Conservation (phyloP, 2,329 filamentous ascomycete genomes). For the Phialophora tarda region DNA sequence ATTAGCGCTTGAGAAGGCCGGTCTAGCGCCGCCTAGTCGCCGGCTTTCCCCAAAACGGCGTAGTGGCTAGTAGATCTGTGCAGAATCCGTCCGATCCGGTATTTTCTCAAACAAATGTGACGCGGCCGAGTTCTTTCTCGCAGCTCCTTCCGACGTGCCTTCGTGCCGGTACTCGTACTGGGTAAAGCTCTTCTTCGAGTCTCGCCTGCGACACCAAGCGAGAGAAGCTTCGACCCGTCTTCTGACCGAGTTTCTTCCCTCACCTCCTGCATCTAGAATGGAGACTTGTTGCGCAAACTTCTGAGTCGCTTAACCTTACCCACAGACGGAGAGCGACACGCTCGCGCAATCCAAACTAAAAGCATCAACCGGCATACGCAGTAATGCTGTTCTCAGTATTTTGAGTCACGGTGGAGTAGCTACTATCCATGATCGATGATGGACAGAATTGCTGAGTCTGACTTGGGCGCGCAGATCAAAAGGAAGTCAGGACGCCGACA, state of each 20-base stretch:
- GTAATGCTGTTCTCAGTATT: not conserved
- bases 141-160: not conserved
- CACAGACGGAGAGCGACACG: not conserved
- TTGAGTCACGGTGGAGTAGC: not conserved
- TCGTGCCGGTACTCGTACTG: not conserved
- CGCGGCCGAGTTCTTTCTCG: not conserved
- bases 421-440: not conserved
- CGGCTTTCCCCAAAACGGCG: not conserved
- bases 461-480: constrained; percentile 1
- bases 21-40: not conserved
- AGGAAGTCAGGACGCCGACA: not conserved
- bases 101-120: not conserved
- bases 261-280: constrained; percentile 4
- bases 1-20: not conserved
- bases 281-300: constrained; percentile 8
- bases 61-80: not conserved
- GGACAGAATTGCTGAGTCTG: not conserved
- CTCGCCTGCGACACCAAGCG: constrained; percentile 7
- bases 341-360: constrained; percentile 1
- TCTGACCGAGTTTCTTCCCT: constrained; percentile 16
- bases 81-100: not conserved
- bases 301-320: not conserved
- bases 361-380: not conserved
- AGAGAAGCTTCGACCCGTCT: constrained; percentile 18
- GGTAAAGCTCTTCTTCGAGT: not conserved